Conservation (phyloP, 2,329 filamentous ascomycete genomes). For the Penicillium corylophilum region DNA sequence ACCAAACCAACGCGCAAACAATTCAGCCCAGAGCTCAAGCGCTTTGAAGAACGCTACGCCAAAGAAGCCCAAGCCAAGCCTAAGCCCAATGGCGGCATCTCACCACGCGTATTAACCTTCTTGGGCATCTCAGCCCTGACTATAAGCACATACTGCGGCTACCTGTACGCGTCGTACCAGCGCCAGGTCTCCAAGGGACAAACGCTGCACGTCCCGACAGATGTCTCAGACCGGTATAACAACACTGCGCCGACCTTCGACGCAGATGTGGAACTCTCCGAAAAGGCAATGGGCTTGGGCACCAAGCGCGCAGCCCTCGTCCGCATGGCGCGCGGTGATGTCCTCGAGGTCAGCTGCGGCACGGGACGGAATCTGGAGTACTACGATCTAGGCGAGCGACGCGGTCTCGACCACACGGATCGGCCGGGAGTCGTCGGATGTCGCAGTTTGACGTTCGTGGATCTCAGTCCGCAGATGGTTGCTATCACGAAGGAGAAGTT, state of each 20-base stretch:
- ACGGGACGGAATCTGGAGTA: conserved; percentile 50
- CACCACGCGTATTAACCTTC: conserved; percentile 37
- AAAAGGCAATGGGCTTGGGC: conserved; percentile 44
- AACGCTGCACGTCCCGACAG: conserved; percentile 35
- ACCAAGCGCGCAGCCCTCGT: conserved; percentile 43
- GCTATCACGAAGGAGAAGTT: conserved; percentile 48
- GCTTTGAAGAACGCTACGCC: conserved; percentile 20
- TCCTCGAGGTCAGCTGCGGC: conserved; percentile 52
- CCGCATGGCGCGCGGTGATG: conserved; percentile 45
- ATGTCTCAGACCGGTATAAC: conserved; percentile 50
- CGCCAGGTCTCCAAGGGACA: conserved; percentile 35
- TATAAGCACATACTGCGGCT: conserved; percentile 46
- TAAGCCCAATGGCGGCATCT: conserved; percentile 10
- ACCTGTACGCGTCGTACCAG: conserved; percentile 44
- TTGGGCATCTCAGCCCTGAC: conserved; percentile 40
- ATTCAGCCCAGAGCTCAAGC: conserved; percentile 24
- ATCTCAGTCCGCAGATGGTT: conserved; percentile 51
- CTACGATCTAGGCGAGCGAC: conserved; percentile 43
- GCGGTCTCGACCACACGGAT: conserved; percentile 33
- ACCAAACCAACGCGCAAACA: conserved; percentile 22
- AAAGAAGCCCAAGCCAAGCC: neutral
- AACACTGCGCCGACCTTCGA: conserved; percentile 45
- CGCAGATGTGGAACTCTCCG: conserved; percentile 45
- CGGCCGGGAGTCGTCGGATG: conserved; percentile 34
- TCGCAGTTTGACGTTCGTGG: conserved; percentile 48